phyloP scores from a whole-genome alignment of 306 rosid species.

The Quercus wislizeni region DNA sequence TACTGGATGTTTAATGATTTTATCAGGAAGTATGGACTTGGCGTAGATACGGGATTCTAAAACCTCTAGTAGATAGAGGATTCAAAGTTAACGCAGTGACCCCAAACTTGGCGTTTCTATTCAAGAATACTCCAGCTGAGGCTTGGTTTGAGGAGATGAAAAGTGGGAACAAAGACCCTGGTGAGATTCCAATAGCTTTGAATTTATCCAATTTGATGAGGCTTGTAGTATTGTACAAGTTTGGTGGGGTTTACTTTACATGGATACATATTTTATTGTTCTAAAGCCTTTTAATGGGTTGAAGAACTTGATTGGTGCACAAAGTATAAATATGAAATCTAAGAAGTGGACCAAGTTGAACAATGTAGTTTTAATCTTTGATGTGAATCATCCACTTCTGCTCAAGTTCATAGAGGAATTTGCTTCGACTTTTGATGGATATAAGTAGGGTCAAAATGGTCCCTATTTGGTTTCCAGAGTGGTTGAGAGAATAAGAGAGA shows the following conservation, averaged over 20 bases:
- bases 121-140: too few species aligned
- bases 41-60: too few species aligned
- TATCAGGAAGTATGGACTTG: too few species aligned
- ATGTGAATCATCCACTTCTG: conserved; percentile 74
- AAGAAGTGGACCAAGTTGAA: conserved; percentile 71
- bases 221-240: neutral
- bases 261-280: conserved; percentile 68
- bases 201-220: neutral
- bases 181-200: too few species aligned
- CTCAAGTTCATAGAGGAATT: conserved; percentile 62
- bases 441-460: conserved; percentile 79
- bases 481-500: conserved; percentile 30
- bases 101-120: too few species aligned
- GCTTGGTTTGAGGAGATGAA: too few species aligned
- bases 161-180: too few species aligned
- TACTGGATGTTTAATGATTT: too few species aligned
- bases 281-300: conserved; percentile 46
- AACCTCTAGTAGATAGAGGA: too few species aligned
- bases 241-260: conserved; percentile 73
- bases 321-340: conserved; percentile 36
- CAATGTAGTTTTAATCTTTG: conserved; percentile 74
- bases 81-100: too few species aligned
- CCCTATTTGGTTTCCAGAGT: conserved; percentile 85
- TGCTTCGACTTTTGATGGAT: conserved; percentile 68
- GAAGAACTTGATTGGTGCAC: conserved; percentile 76